These are phyloP conservation scores for Epichloe bromicola DNA, from an alignment of 2,329 filamentous ascomycete genomes.

Conservation along the genomic window DNA sequence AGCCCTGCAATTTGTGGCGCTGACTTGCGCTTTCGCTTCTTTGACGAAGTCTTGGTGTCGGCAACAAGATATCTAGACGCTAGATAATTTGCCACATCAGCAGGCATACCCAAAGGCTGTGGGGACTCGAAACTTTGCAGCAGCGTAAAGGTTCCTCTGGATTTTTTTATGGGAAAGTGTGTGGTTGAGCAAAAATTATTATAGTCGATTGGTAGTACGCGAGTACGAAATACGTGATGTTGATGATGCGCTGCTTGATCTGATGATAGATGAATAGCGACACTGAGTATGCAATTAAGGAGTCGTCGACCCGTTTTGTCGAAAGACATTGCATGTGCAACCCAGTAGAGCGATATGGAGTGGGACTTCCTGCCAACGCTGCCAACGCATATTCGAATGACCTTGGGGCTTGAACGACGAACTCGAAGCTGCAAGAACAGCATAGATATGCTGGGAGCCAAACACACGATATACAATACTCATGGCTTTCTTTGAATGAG, in stretches of 20 bases:
- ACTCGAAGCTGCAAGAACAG: not conserved
- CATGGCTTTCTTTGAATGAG: not conserved
- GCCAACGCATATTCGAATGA: not conserved
- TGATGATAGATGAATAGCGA: too few species aligned
- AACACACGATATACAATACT: not conserved
- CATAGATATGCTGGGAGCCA: not conserved
- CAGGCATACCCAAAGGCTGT: constrained; percentile 29
- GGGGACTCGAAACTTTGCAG: not conserved
- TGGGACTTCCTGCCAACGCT: constrained; percentile 3
- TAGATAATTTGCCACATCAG: constrained; percentile 68
- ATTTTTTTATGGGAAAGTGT: not conserved
- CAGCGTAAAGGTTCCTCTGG: not conserved
- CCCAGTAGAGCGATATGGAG: constrained; percentile 9
- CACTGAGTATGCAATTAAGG: not conserved
- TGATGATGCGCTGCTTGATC: too few species aligned
- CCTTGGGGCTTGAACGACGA: not conserved
- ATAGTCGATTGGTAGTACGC: too few species aligned
- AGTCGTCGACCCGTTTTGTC: too few species aligned
- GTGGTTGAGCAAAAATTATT: too few species aligned
- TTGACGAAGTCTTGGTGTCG: constrained; percentile 38
- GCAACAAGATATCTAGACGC: constrained; percentile 75
- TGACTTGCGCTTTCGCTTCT: constrained; percentile 53
- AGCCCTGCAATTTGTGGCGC: constrained; percentile 31
- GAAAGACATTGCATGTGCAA: not conserved
- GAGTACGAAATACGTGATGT: too few species aligned